Evolutionary conservation across 2,329 filamentous ascomycete genomes (phyloP), one percentile per base, ranked within the genome.

Genomic region (Stachybotrys echinatus): DNA sequence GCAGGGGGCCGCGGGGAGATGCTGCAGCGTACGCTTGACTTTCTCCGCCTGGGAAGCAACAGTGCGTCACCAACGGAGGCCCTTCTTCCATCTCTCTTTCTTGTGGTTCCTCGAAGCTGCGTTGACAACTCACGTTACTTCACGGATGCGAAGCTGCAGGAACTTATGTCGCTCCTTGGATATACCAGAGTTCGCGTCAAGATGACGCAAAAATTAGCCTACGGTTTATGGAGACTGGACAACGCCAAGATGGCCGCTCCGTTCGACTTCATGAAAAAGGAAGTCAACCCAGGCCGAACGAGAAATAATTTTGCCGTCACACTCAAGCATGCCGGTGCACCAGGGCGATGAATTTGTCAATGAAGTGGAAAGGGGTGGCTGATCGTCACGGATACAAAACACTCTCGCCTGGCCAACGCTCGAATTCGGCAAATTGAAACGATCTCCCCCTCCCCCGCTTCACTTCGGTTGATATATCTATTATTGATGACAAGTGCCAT

Each of bases 221-320:
- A 96, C 67, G 92, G 91, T 55, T 75, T 97, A n/a, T 96, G 92
- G 88, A 80, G 72, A 56, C 77, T 79, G 52, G 65, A 55, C 6
- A 57, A 57, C 5, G 23, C 52, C n/a, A 40, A 49, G 23, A 43
- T 54, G 45, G 47, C 51, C 18, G 50, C 38, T 45, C 50, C 51
- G 8, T 37, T 53, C 21, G 52, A 54, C 18, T 67, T 67, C 48
- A 47, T 58, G 52, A 97, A 97, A 70, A 79, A 81, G 53, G 87
- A 94, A 64, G 66, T 96, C 39, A 85, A 88, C 53, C 79, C 89
- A 20, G 92, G 92, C 12, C 74, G 75, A 48, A 80, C 76, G 21
- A 83, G 91, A 65, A 99, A 99, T 69, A 97, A 99, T 63, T 99
- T 97, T 67, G 84, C 88, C 14, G 84, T 97, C 58, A 79, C 89